Evolutionary conservation across 768 basidiomycete species (phyloP).

Genomic region (Tricholoma sp.): DNA sequence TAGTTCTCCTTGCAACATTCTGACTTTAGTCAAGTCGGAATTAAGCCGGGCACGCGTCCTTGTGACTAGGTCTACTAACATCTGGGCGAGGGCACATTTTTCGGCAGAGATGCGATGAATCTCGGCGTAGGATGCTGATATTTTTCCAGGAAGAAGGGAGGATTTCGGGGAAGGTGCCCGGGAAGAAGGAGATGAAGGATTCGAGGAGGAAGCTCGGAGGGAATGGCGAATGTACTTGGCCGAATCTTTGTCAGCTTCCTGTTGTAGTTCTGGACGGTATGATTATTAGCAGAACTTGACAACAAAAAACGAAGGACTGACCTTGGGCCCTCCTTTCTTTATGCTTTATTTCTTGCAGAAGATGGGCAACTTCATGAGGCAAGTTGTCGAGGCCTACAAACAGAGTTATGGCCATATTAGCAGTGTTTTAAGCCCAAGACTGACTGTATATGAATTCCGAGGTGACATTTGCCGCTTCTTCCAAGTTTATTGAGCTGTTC

Average conservation of each 20-base stretch:
- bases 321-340: slow-evolving; percentile 41
- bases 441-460: slow-evolving; percentile 54
- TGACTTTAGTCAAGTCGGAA: slow-evolving; percentile 42
- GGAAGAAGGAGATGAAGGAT: slow-evolving; percentile 23
- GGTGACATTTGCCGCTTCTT: slow-evolving; percentile 50
- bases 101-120: slow-evolving; percentile 40
- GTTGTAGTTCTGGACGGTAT: slow-evolving; percentile 36
- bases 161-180: slow-evolving; percentile 35
- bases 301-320: slow-evolving; percentile 14
- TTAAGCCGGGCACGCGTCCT: slow-evolving; percentile 46
- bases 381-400: slow-evolving; percentile 46
- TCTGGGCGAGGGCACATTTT: slow-evolving; percentile 42
- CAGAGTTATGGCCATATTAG: neutral
- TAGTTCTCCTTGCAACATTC: slow-evolving; percentile 42
- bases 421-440: slow-evolving; percentile 8
- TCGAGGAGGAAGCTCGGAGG: slow-evolving; percentile 25
- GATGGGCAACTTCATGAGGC: slow-evolving; percentile 46
- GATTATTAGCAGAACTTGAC: slow-evolving; percentile 1
- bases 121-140: slow-evolving; percentile 40
- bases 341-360: slow-evolving; percentile 46
- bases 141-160: slow-evolving; percentile 34
- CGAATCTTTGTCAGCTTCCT: slow-evolving; percentile 45
- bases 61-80: slow-evolving; percentile 43
- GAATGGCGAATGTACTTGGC: slow-evolving; percentile 46
- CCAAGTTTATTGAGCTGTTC: slow-evolving; percentile 32